phyloP scores from a whole-genome alignment of 495 filamentous ascomycete species.

The Aspergillus carlsbadensis region DNA sequence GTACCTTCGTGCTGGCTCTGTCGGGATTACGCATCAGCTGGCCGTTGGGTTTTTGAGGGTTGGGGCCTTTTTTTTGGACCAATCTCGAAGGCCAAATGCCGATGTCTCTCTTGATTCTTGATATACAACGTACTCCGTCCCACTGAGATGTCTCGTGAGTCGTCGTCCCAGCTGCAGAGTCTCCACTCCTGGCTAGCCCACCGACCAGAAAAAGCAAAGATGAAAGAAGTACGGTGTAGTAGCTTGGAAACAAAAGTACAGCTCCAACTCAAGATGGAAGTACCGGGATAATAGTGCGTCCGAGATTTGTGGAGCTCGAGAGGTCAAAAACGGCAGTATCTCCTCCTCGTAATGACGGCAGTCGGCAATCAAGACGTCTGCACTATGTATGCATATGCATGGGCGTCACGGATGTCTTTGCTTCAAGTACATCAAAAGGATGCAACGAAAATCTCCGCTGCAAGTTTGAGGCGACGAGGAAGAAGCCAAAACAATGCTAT shows the following conservation, averaged over 20 bases:
- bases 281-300: background rate
- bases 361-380: too few species aligned
- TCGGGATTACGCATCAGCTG: background rate
- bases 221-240: background rate
- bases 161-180: constrained; percentile 1
- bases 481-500: constrained; percentile 1
- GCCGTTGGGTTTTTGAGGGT: background rate
- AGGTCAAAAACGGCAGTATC: background rate
- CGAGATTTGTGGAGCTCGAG: background rate
- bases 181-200: constrained; percentile 5
- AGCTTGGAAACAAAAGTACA: background rate
- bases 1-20: too few species aligned
- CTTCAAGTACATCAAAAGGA: background rate
- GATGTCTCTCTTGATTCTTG: too few species aligned
- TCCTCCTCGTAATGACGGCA: too few species aligned
- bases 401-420: background rate
- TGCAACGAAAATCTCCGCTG: constrained; percentile 2
- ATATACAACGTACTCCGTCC: background rate
- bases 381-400: constrained; percentile 4
- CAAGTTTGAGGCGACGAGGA: background rate
- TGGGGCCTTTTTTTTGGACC: background rate
- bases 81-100: background rate
- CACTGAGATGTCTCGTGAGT: background rate
- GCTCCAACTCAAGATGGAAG: background rate
- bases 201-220: background rate